Base-by-base conservation (phyloP, 2,329 filamentous ascomycete genomes). In the Pseudogymnoascus sp. region DNA sequence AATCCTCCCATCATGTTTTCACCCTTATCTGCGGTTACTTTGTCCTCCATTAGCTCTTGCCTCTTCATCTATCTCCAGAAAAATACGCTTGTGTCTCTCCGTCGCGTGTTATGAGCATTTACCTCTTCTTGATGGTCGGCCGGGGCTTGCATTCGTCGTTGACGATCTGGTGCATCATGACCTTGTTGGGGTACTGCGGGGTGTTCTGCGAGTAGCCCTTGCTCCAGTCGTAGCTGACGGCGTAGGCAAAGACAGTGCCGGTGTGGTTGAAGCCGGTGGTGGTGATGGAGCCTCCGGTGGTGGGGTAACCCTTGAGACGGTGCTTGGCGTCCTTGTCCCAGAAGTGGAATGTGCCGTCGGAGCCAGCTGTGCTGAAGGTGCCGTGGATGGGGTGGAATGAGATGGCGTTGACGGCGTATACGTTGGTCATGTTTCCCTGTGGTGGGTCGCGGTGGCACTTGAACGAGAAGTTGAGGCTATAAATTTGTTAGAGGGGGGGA, bases 281-380 rank as follows among this genome's bases (percentile, higher is more conserved):
- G 6, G 89, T 89, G 78, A 99, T 99, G 71, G 89, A 91, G 64
- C 93, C 93, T 16, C 90, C 89, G 5, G 92, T 89, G 23, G 84
- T 82, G 56, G 90, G 90, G 72, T 93, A 99, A 12, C 95, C 95
- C 81, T 95, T 95, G 65, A 95, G 83, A 38, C 90, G 83, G 77
- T 95, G 90, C 78, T 95, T 95, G 65, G 90, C 90, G 71, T 93
- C 89, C 79, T 93, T 93, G 72, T 99, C 95, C 90, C 90, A 95
- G 82, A 93, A 95, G 79, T 95, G 90, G 81, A 97, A 99, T 0
- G 95, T 97, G 62, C 95, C 95, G 76, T 99, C 95, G 36, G 88
- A 90, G 63, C 95, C 95, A 59, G 95, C 92, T 2, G 95, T 99
- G 78, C 90, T 96, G 80, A 99, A 99, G n/a, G 95, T 99, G 72